Evolutionary conservation across 495 filamentous ascomycete species (phyloP), one percentile per base, ranked within the genome.

Genomic region (Neurospora sp.): DNA sequence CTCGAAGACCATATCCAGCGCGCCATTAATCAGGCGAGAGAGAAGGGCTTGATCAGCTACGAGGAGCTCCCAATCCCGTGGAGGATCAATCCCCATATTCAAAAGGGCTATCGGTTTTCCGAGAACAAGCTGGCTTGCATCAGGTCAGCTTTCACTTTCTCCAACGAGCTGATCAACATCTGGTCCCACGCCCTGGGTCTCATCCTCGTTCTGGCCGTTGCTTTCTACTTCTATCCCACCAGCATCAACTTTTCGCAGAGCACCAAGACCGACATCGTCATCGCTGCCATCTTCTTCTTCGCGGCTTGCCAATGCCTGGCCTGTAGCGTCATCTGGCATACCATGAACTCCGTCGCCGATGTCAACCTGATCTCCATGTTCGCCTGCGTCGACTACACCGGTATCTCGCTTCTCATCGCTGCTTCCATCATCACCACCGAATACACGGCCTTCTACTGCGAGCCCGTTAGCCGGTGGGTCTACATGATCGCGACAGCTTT

Each of bases 381-480:
- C 76, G 96, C 96, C 45, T 99, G 96, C 81, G 94, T 99, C 59
- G 96, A 99, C 79, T 99, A 99, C 82, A 98, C 94, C 0, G 96
- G 96, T 38, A 99, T 99, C 75, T 98, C 95, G 3, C 85, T 99
- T 70, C 89, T 99, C 31, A 95, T 99, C 65, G 96, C 96, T 9
- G 93, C 96, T 31, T 97, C 93, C 53, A 98, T 99, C 82, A 94
- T 98, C 89, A 97, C 96, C 4, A 97, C 93, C 70, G 96, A 99
- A 80, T 98, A 98, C 82, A 97, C 96, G 5, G 96, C 95, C 42
- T 98, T 99, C 82, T 98, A 99, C 81, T 97, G 95, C 82, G 96
- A 99, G 75, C 95, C 96, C 8, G 79, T 91, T 41, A 93, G 91
- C 72, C 93, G 94, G 40, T 96, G 91, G 88, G 84, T 89, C 38